Conservation (phyloP, 2,329 filamentous ascomycete genomes). For the Scedosporium apiospermum region DNA sequence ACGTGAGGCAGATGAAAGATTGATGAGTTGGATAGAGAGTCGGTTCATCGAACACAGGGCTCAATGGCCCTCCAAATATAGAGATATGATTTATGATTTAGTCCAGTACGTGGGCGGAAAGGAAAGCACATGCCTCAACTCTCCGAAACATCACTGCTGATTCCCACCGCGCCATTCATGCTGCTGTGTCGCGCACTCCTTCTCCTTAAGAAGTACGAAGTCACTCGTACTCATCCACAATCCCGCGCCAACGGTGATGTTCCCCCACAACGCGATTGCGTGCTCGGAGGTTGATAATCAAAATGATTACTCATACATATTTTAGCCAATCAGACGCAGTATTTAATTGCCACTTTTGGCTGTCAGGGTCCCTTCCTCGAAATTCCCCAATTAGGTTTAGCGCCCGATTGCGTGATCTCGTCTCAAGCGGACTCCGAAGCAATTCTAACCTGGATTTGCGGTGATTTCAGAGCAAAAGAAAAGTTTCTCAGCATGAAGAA, state of each 20-base stretch:
- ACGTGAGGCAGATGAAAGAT: conserved; percentile 79
- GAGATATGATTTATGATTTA: neutral
- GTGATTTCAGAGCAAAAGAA: neutral
- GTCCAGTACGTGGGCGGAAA: neutral
- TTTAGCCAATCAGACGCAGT: neutral
- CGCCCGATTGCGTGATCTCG: conserved; percentile 6
- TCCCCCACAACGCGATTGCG: neutral
- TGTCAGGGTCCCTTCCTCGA: neutral
- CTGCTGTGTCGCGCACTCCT: neutral
- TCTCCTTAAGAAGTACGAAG: too few species aligned
- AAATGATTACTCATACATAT: neutral
- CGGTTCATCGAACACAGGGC: neutral
- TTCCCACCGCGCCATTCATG: neutral
- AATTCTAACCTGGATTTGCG: conserved; percentile 3
- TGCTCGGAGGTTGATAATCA: neutral
- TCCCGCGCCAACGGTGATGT: neutral
- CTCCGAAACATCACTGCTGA: neutral
- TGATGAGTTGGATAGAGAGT: conserved; percentile 13
- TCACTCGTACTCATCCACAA: neutral
- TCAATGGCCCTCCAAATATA: neutral
- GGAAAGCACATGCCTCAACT: neutral
- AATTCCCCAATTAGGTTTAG: conserved; percentile 1
- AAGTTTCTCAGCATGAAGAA: neutral
- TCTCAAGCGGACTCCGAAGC: conserved; percentile 2
- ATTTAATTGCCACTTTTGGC: neutral